Conservation (phyloP, 2,329 filamentous ascomycete genomes). For the Pseudopyrenochaeta lycopersici region DNA sequence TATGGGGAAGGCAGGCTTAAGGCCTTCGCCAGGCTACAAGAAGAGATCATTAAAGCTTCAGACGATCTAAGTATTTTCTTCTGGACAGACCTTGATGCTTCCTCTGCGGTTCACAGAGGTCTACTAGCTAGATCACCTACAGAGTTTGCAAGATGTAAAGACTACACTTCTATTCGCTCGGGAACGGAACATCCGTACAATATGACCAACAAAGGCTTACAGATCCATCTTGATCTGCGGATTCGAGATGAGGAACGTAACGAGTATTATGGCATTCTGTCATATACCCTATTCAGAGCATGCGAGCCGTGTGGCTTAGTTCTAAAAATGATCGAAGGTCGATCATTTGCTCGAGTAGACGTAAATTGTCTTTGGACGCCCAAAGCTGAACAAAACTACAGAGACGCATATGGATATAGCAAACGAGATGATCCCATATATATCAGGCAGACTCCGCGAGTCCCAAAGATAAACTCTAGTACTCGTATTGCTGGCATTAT, state of each 20-base stretch:
- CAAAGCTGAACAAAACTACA: no score
- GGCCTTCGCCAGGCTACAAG: slow-evolving; percentile 12
- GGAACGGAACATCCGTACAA: neutral
- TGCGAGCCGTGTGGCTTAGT: no score
- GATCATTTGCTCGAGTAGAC: no score
- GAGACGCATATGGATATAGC: no score
- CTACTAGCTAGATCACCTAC: neutral
- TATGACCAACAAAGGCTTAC: neutral
- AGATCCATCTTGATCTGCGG: neutral
- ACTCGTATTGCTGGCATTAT: no score
- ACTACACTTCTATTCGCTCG: neutral
- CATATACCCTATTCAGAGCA: no score
- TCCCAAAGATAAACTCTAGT: no score
- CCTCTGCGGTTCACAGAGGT: neutral
- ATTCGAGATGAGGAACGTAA: neutral
- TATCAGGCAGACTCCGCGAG: no score
- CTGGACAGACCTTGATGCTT: slow-evolving; percentile 1
- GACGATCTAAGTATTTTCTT: slow-evolving; percentile 6
- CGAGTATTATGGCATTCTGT: no score
- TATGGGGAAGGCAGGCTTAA: slow-evolving; percentile 14
- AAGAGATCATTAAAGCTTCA: slow-evolving; percentile 13
- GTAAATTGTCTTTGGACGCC: no score
- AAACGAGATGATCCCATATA: no score
- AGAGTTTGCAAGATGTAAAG: neutral
- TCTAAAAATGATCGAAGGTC: no score